Base-by-base conservation (phyloP, 1,139 yeast genomes). In the Hanseniaspora gamundiae region DNA sequence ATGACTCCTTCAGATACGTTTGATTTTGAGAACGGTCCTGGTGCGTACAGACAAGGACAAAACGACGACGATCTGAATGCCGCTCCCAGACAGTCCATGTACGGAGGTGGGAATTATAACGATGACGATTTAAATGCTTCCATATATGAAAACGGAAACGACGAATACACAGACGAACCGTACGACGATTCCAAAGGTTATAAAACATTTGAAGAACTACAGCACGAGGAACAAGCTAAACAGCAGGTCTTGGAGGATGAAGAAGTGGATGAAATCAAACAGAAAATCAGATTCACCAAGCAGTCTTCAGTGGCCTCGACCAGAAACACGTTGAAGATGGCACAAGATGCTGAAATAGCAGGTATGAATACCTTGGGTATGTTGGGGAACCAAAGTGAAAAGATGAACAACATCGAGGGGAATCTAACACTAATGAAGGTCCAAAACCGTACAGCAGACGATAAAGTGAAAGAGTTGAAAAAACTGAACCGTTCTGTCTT, bases 301-400 rank as follows among this genome's bases (percentile, higher is more conserved):
- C 93, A 86, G 55, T 93, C 86, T 55, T 81, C 95, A 1, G 78
- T 87, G 16, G 80, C 85, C 9, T 78, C 87, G 42, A 83, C 97
- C 0, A 73, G 94, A 55, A 87, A 87, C 54, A 87, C 95, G 0
- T 67, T 91, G 48, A 74, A 82, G 53, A 78, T 85, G 78, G 94
- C 95, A 1, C 82, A 82, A 51, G 93, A 86, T 54, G 96, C 97
- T 0, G 96, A 88, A 60, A 83, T 82, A 45, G 76, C 88, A 8
- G 98, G 95, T 22, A 74, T 86, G 44, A 86, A 88, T 59, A 82
- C 97, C 0, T 66, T 88, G 52, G 96, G 96, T 24, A 79, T 86
- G 78, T 71, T 91, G 45, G 97, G 97, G 26, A 76, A 91, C 19
- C 98, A 93, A 62, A 80, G 94, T 45, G 96, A 87, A 59, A 69